Conservation (phyloP, 2,329 filamentous ascomycete genomes). For the Colletotrichum sojae region DNA sequence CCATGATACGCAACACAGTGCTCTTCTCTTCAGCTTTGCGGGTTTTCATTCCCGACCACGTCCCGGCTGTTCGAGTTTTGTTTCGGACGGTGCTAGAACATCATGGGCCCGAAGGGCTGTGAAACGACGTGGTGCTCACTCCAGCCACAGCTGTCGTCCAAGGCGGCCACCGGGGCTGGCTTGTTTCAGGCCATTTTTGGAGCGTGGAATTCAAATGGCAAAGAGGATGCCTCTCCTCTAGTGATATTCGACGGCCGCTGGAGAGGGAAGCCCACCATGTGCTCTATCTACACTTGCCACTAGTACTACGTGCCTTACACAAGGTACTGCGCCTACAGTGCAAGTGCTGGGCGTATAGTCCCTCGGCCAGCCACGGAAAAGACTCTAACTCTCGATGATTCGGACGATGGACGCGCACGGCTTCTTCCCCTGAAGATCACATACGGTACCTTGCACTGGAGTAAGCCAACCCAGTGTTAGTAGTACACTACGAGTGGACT, state of each 20-base stretch:
- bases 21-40: constrained; percentile 4
- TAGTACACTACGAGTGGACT: background rate
- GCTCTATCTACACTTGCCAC: no score
- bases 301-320: no score
- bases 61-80: constrained; percentile 34
- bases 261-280: background rate
- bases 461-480: no score
- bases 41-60: background rate
- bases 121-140: constrained; percentile 14
- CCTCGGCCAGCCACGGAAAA: background rate
- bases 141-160: background rate
- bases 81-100: constrained; percentile 29
- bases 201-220: background rate
- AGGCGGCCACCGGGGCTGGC: background rate
- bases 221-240: background rate
- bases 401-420: constrained; percentile 9
- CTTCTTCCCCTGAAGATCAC: constrained; percentile 20
- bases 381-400: background rate
- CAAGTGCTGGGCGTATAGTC: background rate
- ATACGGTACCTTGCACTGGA: background rate
- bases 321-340: background rate
- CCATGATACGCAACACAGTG: constrained; percentile 16
- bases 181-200: constrained; percentile 8
- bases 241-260: background rate
- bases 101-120: constrained; percentile 15